Evolutionary conservation across 1,284 basidiomycete genomes (phyloP).

Genomic region (Fomitopsis palustris): DNA sequence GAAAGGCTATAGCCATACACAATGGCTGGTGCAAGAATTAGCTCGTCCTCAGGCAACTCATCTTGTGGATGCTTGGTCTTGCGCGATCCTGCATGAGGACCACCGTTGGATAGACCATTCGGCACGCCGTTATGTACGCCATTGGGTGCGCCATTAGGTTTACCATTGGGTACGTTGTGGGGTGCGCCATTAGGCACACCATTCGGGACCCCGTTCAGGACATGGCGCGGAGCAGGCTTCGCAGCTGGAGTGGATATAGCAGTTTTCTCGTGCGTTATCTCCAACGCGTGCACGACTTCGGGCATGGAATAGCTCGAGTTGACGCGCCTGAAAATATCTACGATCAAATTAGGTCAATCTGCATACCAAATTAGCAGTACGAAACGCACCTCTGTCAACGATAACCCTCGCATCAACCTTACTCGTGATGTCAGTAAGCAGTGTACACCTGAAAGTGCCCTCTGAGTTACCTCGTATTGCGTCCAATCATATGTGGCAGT

Average conservation of each 20-base stretch:
- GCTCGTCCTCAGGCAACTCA: slow-evolving; percentile 42
- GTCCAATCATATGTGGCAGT: slow-evolving; percentile 31
- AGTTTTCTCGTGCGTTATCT: neutral
- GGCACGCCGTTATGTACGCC: too few relatives aligned
- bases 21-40: slow-evolving; percentile 50
- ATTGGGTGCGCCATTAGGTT: too few relatives aligned
- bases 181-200: too few relatives aligned
- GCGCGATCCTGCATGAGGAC: neutral
- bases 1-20: slow-evolving; percentile 56
- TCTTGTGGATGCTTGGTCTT: slow-evolving; percentile 18
- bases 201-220: too few relatives aligned
- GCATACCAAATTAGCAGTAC: neutral
- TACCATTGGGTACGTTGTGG: neutral
- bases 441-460: slow-evolving; percentile 21
- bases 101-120: neutral
- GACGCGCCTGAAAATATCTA: neutral
- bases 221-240: neutral
- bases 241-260: neutral
- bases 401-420: slow-evolving; percentile 41
- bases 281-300: neutral
- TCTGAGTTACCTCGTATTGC: slow-evolving; percentile 25
- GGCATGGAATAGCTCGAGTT: neutral
- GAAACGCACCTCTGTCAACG: slow-evolving; percentile 43
- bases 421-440: neutral
- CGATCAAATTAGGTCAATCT: neutral